Conservation (phyloP, 148 eudicot species). For the Fallopia convolvulus region DNA sequence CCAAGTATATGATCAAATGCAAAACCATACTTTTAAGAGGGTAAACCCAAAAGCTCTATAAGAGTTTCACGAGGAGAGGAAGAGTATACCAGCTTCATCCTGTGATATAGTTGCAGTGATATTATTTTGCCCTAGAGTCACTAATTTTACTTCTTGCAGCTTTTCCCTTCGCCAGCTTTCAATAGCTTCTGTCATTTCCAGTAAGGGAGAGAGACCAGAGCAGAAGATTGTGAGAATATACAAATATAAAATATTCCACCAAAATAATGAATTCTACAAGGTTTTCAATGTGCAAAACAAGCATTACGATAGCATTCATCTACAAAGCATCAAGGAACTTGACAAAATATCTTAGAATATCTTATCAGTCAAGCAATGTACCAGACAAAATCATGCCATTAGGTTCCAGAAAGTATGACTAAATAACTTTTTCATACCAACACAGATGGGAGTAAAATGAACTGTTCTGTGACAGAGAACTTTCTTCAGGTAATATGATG, state of each 20-base stretch:
- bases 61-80: neutral
- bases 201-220: neutral
- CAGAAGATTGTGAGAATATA: neutral
- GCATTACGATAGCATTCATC: neutral
- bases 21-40: neutral
- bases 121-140: conserved; percentile 30
- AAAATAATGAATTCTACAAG: neutral
- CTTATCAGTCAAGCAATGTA: neutral
- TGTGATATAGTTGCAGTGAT: conserved; percentile 31
- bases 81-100: conserved; percentile 55
- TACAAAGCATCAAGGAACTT: neutral
- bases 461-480: neutral
- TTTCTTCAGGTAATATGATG: neutral
- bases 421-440: neutral
- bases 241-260: neutral
- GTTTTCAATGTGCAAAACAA: neutral
- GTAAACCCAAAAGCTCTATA: neutral
- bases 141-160: conserved; percentile 40
- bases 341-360: neutral
- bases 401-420: neutral
- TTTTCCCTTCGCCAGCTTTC: conserved; percentile 66
- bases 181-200: conserved; percentile 50
- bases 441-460: neutral
- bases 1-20: neutral
- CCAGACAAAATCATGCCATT: neutral